Percentiles rank a stretch among this genome's conserved stretches.
Conservation (phyloP, 768 basidiomycete genomes). For the Boletus vinaceobasis region DNA sequence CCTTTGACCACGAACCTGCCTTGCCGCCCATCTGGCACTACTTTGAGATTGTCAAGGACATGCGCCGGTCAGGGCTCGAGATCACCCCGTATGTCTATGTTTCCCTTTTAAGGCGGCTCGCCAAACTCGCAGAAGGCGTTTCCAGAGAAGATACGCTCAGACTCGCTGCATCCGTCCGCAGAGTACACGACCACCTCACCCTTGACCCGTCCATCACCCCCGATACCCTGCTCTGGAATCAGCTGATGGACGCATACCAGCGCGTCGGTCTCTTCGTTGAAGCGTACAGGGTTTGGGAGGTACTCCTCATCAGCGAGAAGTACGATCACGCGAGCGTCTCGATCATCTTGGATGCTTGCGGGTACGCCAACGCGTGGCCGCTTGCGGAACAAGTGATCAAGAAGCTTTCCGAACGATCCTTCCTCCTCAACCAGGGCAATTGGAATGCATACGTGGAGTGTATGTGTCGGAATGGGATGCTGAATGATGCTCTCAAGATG, state of each 20-base stretch:
- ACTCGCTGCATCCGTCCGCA: constrained; percentile 51
- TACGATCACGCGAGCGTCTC: constrained; percentile 66
- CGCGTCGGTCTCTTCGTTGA: constrained; percentile 69
- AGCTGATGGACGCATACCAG: constrained; percentile 87
- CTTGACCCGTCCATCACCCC: constrained; percentile 76
- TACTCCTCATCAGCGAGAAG: constrained; percentile 54
- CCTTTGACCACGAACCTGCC: constrained; percentile 40
- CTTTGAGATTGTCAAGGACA: constrained; percentile 76
- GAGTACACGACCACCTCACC: constrained; percentile 72
- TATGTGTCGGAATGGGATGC: constrained; percentile 64
- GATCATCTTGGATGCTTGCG: constrained; percentile 85
- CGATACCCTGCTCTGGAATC: constrained; percentile 69
- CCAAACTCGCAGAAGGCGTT: constrained; percentile 36
- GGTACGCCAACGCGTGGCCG: constrained; percentile 48
- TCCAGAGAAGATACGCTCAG: constrained; percentile 25
- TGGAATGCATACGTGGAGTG: constrained; percentile 87
- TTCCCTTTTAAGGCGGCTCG: constrained; percentile 58
- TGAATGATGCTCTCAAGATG: constrained; percentile 65
- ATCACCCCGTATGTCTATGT: constrained; percentile 63
- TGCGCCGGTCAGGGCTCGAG: constrained; percentile 61
- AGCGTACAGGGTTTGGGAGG: constrained; percentile 78
- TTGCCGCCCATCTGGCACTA: constrained; percentile 51
- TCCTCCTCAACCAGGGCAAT: constrained; percentile 57
- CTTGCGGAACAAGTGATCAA: constrained; percentile 54
- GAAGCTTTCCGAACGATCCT: constrained; percentile 49